Percentiles rank a stretch among this genome's conserved stretches.
Conservation (phyloP, 805 yeast species). For the Metschnikowia noctiluminum region DNA sequence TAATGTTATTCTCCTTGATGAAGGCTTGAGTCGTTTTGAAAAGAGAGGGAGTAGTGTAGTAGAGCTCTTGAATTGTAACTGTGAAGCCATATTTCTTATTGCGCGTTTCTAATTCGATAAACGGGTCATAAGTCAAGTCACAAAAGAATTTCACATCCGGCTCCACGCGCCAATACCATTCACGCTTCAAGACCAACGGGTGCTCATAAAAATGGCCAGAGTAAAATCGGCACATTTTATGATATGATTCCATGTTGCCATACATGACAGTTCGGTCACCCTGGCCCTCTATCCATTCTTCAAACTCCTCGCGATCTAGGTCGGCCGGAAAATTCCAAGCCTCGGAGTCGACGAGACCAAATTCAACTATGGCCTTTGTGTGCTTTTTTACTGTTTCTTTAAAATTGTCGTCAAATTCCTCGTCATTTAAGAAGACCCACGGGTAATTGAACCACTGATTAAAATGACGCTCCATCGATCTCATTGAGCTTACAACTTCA, state of each 20-base stretch:
- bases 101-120: constrained; percentile 65
- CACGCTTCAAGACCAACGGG: constrained; percentile 61
- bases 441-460: constrained; percentile 94
- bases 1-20: constrained; percentile 45
- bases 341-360: constrained; percentile 58
- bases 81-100: constrained; percentile 84
- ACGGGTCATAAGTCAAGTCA: constrained; percentile 90
- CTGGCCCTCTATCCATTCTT: constrained; percentile 63
- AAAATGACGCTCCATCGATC: constrained; percentile 78
- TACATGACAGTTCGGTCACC: constrained; percentile 84
- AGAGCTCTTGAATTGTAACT: constrained; percentile 71
- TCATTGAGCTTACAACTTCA: constrained; percentile 73
- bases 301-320: constrained; percentile 41
- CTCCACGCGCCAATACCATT: constrained; percentile 97
- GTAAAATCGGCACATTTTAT: constrained; percentile 74
- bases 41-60: constrained; percentile 77
- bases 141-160: constrained; percentile 89
- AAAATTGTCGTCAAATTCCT: constrained; percentile 65
- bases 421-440: constrained; percentile 86
- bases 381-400: constrained; percentile 45
- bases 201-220: constrained; percentile 82
- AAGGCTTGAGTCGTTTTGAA: constrained; percentile 70
- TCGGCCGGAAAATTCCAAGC: constrained; percentile 65
- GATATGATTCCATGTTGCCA: constrained; percentile 79
- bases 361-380: constrained; percentile 62